A percentile compares a stretch with the other conserved stretches of the same genome.
Conservation (phyloP, 108 stramenopile genomes). For the Fragilaria crotonensis region DNA sequence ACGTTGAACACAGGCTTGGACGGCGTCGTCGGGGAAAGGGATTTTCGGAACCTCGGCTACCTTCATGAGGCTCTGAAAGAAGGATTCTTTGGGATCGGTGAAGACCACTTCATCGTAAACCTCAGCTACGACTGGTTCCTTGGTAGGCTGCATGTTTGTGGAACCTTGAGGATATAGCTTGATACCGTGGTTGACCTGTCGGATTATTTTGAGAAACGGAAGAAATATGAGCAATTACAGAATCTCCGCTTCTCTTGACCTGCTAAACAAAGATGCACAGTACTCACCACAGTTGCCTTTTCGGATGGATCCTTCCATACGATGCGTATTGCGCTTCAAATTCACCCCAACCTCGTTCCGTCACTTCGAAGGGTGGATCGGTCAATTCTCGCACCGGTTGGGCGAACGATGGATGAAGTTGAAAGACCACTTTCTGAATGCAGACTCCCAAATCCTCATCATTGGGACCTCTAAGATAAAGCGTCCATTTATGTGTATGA, state of each 20-base stretch:
- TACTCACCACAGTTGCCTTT: slow-evolving; percentile 39
- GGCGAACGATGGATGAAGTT: slow-evolving; percentile 91
- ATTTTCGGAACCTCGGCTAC: slow-evolving; percentile 19
- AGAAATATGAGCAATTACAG: background rate
- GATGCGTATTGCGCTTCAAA: slow-evolving; percentile 92
- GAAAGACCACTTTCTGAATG: slow-evolving; percentile 92
- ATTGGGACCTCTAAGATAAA: slow-evolving; percentile 85
- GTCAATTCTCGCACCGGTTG: slow-evolving; percentile 79
- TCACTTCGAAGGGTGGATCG: slow-evolving; percentile 84
- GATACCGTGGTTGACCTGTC: slow-evolving; percentile 73
- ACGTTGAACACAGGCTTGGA: slow-evolving; percentile 33
- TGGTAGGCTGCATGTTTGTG: slow-evolving; percentile 12
- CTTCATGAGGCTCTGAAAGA: slow-evolving; percentile 47
- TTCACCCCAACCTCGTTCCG: slow-evolving; percentile 98
- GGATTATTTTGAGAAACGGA: slow-evolving; percentile 5
- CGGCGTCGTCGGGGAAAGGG: slow-evolving; percentile 17
- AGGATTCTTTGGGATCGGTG: slow-evolving; percentile 71
- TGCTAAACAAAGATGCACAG: background rate
- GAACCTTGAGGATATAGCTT: slow-evolving; percentile 77
- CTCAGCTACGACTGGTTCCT: slow-evolving; percentile 85
- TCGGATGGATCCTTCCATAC: slow-evolving; percentile 85
- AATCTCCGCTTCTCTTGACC: too few relatives aligned
- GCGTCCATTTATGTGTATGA: slow-evolving; percentile 85
- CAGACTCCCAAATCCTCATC: slow-evolving; percentile 72
- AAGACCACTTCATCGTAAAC: slow-evolving; percentile 96